Evolutionary conservation across 352 stramenopile genomes (phyloP).

Genomic region (Globisporangium iwayamae): DNA sequence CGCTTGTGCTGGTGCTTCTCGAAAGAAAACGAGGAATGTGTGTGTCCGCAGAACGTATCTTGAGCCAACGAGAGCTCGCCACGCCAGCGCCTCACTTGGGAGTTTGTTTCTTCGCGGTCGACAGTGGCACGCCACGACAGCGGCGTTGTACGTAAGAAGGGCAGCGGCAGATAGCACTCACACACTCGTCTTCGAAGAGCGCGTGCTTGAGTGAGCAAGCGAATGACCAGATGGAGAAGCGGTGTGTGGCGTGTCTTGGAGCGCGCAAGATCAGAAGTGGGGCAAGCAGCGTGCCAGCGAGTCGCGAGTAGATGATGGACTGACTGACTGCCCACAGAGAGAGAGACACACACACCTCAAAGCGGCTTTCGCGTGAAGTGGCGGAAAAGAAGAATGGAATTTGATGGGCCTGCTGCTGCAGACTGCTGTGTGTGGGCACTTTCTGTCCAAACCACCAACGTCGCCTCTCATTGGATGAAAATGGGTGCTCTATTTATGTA

Average conservation of each 20-base stretch:
- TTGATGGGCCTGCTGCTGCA: background rate
- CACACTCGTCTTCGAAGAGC: background rate
- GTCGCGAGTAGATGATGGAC: background rate
- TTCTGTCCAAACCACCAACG: background rate
- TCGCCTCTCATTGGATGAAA: background rate
- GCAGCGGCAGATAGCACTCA: background rate
- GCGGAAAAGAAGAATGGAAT: background rate
- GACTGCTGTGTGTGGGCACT: background rate
- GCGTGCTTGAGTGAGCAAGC: background rate
- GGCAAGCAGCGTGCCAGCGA: background rate
- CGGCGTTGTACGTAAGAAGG: slow-evolving; percentile 7
- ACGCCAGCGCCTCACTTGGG: background rate
- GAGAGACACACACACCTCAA: background rate
- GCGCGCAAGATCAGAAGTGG: slow-evolving; percentile 12
- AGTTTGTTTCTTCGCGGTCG: background rate
- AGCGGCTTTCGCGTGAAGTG: background rate
- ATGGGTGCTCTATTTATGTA: background rate
- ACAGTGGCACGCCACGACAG: slow-evolving; percentile 11
- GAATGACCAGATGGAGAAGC: background rate
- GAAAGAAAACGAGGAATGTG: background rate
- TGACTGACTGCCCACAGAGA: background rate
- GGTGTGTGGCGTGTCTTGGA: background rate
- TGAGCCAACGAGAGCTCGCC: background rate
- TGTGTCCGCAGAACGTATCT: slow-evolving; percentile 6
- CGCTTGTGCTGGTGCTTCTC: slow-evolving; percentile 3